phyloP scores from a whole-genome alignment of 345 rosid genomes.

The Eucalyptus pauciflora region DNA sequence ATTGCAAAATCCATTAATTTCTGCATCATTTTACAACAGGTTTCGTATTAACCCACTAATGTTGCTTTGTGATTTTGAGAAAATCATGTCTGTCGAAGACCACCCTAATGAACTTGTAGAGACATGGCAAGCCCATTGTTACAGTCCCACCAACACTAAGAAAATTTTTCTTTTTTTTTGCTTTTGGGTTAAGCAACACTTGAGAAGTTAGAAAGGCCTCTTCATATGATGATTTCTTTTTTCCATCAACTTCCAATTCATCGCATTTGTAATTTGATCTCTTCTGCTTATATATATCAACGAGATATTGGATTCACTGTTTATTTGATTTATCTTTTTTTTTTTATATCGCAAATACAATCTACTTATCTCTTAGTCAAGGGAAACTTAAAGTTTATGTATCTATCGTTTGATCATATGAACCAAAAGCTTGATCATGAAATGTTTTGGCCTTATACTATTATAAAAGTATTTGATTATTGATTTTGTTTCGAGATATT shows the following conservation, averaged over 20 bases:
- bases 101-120: background rate
- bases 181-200: background rate
- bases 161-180: background rate
- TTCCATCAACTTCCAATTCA: background rate
- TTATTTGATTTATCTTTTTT: rapidly evolving
- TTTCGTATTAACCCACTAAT: background rate
- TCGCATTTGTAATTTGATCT: background rate
- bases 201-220: background rate
- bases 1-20: background rate
- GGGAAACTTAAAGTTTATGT: background rate
- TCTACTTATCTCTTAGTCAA: background rate
- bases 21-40: background rate
- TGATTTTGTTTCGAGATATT: background rate
- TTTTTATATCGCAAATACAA: background rate
- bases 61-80: background rate
- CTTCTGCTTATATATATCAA: background rate
- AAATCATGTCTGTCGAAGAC: background rate
- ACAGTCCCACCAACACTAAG: background rate
- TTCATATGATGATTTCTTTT: background rate
- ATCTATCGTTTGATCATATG: background rate
- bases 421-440: background rate
- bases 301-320: background rate
- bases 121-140: background rate
- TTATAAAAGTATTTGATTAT: background rate
- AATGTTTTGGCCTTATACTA: background rate